These are phyloP conservation scores for Claviceps spartinae DNA, from an alignment of 2,329 filamentous ascomycete genomes.

Conservation along the genomic window DNA sequence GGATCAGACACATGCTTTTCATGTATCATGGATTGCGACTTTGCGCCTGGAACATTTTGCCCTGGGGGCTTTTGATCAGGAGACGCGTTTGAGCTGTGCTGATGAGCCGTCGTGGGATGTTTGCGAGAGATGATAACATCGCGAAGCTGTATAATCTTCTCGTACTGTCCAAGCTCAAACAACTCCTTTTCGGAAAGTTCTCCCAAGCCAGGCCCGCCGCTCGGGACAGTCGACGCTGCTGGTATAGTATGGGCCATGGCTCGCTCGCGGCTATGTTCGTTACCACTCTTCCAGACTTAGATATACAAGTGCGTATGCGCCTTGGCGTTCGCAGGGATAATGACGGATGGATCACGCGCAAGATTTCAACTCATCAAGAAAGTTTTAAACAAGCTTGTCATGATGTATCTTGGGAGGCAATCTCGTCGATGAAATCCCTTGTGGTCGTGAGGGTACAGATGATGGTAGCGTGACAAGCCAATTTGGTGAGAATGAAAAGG, in stretches of 20 bases:
- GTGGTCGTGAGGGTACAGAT: not conserved
- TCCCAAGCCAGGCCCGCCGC: not conserved
- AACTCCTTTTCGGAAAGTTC: conserved; percentile 31
- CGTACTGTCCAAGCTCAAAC: conserved; percentile 54
- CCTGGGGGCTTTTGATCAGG: conserved; percentile 5
- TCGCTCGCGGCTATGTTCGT: not conserved
- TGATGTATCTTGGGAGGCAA: not conserved
- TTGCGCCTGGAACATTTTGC: not conserved
- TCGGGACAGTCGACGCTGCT: not conserved
- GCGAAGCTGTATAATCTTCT: conserved; percentile 67
- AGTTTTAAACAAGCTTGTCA: not conserved
- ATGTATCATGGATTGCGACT: not conserved
- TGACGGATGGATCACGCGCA: not conserved
- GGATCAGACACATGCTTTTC: not conserved
- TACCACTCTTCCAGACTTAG: not conserved
- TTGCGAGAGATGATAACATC: conserved; percentile 69
- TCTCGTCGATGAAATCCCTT: not conserved
- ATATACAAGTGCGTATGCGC: not conserved
- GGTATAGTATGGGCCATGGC: conserved; percentile 4
- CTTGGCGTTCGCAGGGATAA: not conserved
- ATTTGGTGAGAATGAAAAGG: not conserved
- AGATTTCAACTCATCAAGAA: not conserved
- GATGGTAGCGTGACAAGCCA: not conserved
- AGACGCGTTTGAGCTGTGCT: conserved; percentile 24
- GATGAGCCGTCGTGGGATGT: conserved; percentile 49